Evolutionary conservation across 2,329 filamentous ascomycete genomes (phyloP).

Genomic region (Bipolaris victoriae): DNA sequence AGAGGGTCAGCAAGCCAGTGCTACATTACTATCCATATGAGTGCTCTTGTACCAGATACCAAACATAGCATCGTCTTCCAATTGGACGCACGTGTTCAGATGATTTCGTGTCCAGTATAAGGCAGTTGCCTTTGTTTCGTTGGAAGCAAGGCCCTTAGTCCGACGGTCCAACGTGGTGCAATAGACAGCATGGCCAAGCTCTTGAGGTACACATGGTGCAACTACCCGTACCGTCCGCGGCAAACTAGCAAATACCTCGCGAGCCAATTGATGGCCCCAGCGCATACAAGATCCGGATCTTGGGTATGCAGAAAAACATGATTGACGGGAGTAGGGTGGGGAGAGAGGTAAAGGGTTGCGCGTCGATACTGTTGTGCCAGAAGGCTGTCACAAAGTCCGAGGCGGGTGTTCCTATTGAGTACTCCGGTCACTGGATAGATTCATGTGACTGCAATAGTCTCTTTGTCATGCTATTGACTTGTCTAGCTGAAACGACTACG

Average conservation of each 20-base stretch:
- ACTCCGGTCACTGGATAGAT: slow-evolving; percentile 32
- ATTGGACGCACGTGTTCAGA: slow-evolving; percentile 9
- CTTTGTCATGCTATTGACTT: background rate
- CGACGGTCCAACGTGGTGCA: slow-evolving; percentile 18
- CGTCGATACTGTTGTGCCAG: slow-evolving; percentile 18
- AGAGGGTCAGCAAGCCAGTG: slow-evolving; percentile 18
- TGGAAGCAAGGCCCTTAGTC: slow-evolving; percentile 21
- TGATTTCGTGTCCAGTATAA: slow-evolving; percentile 1
- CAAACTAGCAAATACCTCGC: background rate
- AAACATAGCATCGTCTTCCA: slow-evolving; percentile 9
- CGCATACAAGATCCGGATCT: background rate
- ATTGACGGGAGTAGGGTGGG: background rate
- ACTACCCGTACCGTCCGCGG: slow-evolving; percentile 15
- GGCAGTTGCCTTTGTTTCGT: background rate
- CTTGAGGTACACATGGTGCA: slow-evolving; percentile 22
- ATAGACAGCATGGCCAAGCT: slow-evolving; percentile 12
- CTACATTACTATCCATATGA: slow-evolving; percentile 20
- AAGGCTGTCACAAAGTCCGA: slow-evolving; percentile 7
- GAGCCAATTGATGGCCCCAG: background rate
- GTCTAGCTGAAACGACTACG: slow-evolving; percentile 1
- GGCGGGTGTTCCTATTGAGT: slow-evolving; percentile 16
- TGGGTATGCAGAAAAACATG: background rate
- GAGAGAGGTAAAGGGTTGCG: background rate
- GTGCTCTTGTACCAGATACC: slow-evolving; percentile 13
- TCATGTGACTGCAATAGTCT: slow-evolving; percentile 22